Evolutionary conservation across 1,284 basidiomycete species (phyloP).

Genomic region (Irpex rosettiformis): DNA sequence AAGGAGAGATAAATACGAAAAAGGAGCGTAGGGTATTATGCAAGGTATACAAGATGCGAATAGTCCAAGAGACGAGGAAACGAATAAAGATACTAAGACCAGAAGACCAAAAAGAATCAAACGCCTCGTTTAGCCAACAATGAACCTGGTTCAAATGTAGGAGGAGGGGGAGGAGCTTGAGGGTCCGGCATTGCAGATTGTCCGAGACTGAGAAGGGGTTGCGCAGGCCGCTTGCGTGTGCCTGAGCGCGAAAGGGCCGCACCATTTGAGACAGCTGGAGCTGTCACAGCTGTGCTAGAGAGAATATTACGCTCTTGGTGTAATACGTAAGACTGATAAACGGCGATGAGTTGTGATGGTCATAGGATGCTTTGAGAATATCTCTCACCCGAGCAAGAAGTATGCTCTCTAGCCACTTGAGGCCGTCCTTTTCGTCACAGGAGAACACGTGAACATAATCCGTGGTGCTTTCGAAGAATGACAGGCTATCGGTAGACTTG

Average conservation of each 20-base stretch:
- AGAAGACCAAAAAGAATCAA: background rate
- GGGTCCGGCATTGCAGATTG: conserved; percentile 13
- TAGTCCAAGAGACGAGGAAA: conserved; percentile 1
- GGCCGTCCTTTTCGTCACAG: conserved; percentile 67
- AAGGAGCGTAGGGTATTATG: conserved; percentile 4
- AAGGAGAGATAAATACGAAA: conserved; percentile 9
- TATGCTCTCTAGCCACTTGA: conserved; percentile 68
- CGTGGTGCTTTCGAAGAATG: conserved; percentile 78
- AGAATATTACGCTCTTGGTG: conserved; percentile 74
- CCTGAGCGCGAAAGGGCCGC: conserved; percentile 39
- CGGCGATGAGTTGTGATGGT: conserved; percentile 15
- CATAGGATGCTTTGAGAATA: background rate
- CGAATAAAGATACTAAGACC: background rate
- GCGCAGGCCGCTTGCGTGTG: conserved; percentile 42
- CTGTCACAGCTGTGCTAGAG: conserved; percentile 40
- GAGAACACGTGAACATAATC: conserved; percentile 86
- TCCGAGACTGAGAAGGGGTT: conserved; percentile 39
- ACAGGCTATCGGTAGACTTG: conserved; percentile 83
- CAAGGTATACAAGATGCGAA: conserved; percentile 5
- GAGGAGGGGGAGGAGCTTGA: conserved; percentile 29
- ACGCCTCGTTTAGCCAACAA: conserved; percentile 48
- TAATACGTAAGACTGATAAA: conserved; percentile 70
- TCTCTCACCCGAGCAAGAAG: conserved; percentile 70
- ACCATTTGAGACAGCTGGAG: conserved; percentile 18
- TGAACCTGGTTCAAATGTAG: conserved; percentile 64